Evolutionary conservation across 1,139 yeast genomes (phyloP).

Genomic region (Pichia sp.): DNA sequence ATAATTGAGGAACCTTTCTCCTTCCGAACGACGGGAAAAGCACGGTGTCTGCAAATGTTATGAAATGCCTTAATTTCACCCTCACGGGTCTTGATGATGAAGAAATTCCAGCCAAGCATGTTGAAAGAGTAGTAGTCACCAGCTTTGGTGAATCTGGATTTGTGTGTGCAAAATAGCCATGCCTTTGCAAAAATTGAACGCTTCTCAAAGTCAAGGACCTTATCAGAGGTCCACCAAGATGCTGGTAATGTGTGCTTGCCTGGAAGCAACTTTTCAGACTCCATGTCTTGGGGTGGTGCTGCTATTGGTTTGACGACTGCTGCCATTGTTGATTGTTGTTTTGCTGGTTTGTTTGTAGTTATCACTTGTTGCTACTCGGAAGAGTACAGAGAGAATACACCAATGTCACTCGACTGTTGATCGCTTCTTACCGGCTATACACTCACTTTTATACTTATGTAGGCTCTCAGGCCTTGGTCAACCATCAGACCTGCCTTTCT

Average conservation of each 20-base stretch:
- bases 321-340: too few species aligned
- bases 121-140: slow-evolving; percentile 50
- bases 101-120: slow-evolving; percentile 47
- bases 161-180: slow-evolving; percentile 49
- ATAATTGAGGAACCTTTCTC: slow-evolving; percentile 50
- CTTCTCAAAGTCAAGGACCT: slow-evolving; percentile 50
- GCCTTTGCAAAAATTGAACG: slow-evolving; percentile 49
- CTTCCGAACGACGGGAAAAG: slow-evolving; percentile 53
- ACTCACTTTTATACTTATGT: too few species aligned
- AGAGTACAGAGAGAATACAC: too few species aligned
- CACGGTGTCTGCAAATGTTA: slow-evolving; percentile 58
- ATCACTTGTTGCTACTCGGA: too few species aligned
- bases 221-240: slow-evolving; percentile 58
- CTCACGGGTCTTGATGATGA: slow-evolving; percentile 45
- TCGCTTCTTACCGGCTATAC: too few species aligned
- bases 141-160: slow-evolving; percentile 43
- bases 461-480: too few species aligned
- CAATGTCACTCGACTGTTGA: too few species aligned
- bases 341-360: too few species aligned
- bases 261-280: slow-evolving; percentile 21
- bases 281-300: slow-evolving; percentile 23
- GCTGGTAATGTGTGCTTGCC: slow-evolving; percentile 59
- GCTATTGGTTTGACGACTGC: too few species aligned
- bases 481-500: too few species aligned
- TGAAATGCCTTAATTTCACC: slow-evolving; percentile 53